Conservation (phyloP, 805 yeast species). For the Nadsonia fulvescens region DNA sequence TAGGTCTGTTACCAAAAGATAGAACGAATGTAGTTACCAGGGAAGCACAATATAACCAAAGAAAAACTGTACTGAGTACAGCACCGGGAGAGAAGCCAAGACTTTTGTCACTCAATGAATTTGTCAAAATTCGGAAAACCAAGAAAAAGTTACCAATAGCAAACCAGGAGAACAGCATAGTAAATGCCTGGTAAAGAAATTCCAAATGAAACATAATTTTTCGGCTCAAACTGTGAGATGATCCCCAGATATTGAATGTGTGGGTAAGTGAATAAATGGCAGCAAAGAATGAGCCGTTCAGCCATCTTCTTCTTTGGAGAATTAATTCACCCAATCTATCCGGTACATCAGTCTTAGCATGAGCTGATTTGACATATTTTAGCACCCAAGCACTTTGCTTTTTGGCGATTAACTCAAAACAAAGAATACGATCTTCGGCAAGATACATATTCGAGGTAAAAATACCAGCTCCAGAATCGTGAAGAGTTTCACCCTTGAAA, state of each 20-base stretch:
- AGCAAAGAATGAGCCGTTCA: slow-evolving; percentile 92
- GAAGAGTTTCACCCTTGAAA: slow-evolving; percentile 79
- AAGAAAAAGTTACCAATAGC: slow-evolving; percentile 78
- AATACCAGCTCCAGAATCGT: slow-evolving; percentile 52
- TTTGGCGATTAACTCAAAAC: slow-evolving; percentile 91
- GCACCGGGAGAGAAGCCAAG: slow-evolving; percentile 56
- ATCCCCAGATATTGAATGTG: slow-evolving; percentile 55
- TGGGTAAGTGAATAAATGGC: slow-evolving; percentile 75
- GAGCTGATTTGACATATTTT: slow-evolving; percentile 71
- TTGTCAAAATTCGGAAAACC: slow-evolving; percentile 75
- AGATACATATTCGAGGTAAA: slow-evolving; percentile 92
- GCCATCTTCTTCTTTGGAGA: slow-evolving; percentile 88
- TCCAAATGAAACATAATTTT: slow-evolving; percentile 61
- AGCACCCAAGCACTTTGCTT: slow-evolving; percentile 54
- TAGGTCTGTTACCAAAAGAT: slow-evolving; percentile 86
- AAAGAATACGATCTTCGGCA: slow-evolving; percentile 89
- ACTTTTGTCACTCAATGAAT: slow-evolving; percentile 47
- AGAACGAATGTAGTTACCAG: slow-evolving; percentile 73
- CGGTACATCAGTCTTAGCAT: slow-evolving; percentile 93
- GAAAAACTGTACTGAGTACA: slow-evolving; percentile 55
- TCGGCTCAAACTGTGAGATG: slow-evolving; percentile 49
- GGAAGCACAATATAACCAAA: slow-evolving; percentile 74
- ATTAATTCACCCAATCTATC: slow-evolving; percentile 72
- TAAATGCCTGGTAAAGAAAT: slow-evolving; percentile 57
- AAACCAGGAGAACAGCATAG: slow-evolving; percentile 77